phyloP scores from a whole-genome alignment of 2,329 filamentous ascomycete species.

The Xylariaceae sp. region DNA sequence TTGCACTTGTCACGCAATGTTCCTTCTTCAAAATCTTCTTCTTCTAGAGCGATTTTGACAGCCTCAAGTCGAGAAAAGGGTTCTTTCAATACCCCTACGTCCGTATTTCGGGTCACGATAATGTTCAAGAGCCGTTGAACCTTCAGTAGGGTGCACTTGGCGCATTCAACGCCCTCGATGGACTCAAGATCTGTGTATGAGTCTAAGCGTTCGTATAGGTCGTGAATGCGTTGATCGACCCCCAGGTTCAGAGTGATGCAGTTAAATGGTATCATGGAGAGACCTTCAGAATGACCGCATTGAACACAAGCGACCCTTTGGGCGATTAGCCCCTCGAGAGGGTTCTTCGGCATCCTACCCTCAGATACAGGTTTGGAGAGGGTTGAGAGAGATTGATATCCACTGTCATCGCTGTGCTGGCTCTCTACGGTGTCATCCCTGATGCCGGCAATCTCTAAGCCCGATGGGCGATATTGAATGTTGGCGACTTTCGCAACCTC shows the following conservation, averaged over 20 bases:
- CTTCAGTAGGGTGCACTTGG: slow-evolving; percentile 83
- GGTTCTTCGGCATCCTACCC: slow-evolving; percentile 64
- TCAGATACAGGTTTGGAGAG: slow-evolving; percentile 47
- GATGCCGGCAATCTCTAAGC: slow-evolving; percentile 49
- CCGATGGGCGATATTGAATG: slow-evolving; percentile 42
- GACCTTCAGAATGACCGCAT: slow-evolving; percentile 86
- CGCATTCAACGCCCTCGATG: slow-evolving; percentile 89
- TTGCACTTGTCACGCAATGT: slow-evolving; percentile 69
- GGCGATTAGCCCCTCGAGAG: slow-evolving; percentile 84
- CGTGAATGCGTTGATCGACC: slow-evolving; percentile 64
- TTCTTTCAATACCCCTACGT: slow-evolving; percentile 52
- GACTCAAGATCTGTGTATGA: slow-evolving; percentile 84
- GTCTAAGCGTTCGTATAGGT: slow-evolving; percentile 80
- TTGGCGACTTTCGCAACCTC: slow-evolving; percentile 65
- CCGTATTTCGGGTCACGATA: slow-evolving; percentile 51
- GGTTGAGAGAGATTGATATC: slow-evolving; percentile 57
- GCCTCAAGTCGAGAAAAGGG: slow-evolving; percentile 64
- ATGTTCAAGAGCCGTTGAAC: slow-evolving; percentile 55
- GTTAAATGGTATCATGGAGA: slow-evolving; percentile 92
- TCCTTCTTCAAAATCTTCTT: slow-evolving; percentile 79
- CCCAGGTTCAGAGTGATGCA: slow-evolving; percentile 88
- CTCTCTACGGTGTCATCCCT: slow-evolving; percentile 54
- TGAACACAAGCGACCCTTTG: slow-evolving; percentile 87
- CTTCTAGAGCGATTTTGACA: slow-evolving; percentile 74
- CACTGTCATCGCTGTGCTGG: slow-evolving; percentile 63